Evolutionary conservation across 164 flowering plant genomes (phyloP), one percentile per base, ranked within the genome.

Genomic region (Nymphaea thermarum): DNA sequence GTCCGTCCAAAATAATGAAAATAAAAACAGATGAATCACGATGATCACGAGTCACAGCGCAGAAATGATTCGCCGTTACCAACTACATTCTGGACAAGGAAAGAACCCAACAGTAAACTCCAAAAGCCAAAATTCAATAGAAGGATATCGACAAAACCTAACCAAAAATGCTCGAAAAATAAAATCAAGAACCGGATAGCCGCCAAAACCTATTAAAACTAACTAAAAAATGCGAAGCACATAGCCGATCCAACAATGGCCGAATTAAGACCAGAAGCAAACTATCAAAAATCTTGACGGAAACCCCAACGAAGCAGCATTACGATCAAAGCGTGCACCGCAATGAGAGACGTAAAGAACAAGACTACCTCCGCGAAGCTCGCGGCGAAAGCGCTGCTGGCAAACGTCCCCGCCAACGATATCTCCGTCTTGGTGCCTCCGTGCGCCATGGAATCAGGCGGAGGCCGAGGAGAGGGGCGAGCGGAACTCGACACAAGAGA

Each of bases 341-440:
- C 42, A 3, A 62, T 7, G 59, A 44, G 25, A 2, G 51, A 10
- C 47, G 44, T 3, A 47, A 42, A 60, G 25, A 15, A 18, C 60
- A 60, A n/a, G 15, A 18, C 18, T 67, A 88, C 98, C 94, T 91
- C 98, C 8, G 96, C 98, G 66, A 87, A 74, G 68, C 85, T 87
- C 73, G 98, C 98, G n/a, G 98, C 92, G 64, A 91, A 89, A 75
- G 98, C 92, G 65, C 96, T 89, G 73, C 91, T 80, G 41, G 88
- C 93, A 62, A 91, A 86, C 25, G 83, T 89, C 66, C 89, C 89
- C 53, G 92, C 86, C 63, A 89, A 77, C 42, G 98, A 87, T 62
- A 91, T 85, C 51, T 89, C 82, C 62, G 85, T 74, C 68, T 85
- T 91, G 25, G 76, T 59, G 70, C 79, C 79, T 66, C 53, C 67